Evolutionary conservation across 768 basidiomycete genomes (phyloP).

Genomic region (Kwoniella mangroviensis): DNA sequence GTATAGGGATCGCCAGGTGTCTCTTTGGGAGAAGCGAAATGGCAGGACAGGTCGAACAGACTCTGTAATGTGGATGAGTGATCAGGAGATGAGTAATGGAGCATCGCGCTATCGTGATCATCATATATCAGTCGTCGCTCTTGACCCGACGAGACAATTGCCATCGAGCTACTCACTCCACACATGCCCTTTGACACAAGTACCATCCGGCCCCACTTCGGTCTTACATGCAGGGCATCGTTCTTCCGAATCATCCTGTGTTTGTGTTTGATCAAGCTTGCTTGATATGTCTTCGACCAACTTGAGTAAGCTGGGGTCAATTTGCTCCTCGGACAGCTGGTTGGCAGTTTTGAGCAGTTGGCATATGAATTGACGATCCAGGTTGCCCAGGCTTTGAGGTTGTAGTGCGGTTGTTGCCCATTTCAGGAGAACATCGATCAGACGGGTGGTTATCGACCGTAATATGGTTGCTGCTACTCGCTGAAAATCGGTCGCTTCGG

Average conservation of each 20-base stretch:
- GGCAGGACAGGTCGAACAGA: constrained; percentile 46
- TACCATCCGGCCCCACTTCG: constrained; percentile 9
- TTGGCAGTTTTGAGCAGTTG: constrained; percentile 11
- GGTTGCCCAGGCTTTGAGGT: background rate
- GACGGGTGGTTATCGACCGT: background rate
- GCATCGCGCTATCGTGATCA: constrained; percentile 38
- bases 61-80: constrained; percentile 40
- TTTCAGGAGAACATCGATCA: background rate
- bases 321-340: background rate
- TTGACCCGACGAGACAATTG: no score
- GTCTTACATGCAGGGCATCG: constrained; percentile 27
- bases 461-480: background rate
- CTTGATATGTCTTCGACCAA: background rate
- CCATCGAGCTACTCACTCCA: constrained; percentile 40
- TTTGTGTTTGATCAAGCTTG: background rate
- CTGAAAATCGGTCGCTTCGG: background rate
- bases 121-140: constrained; percentile 1
- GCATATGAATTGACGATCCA: constrained; percentile 19
- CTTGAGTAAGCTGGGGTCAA: background rate
- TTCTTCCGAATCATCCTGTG: constrained; percentile 2
- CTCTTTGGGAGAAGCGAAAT: constrained; percentile 36
- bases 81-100: constrained; percentile 41
- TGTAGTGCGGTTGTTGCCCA: background rate
- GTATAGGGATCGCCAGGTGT: constrained; percentile 19
- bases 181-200: constrained; percentile 39